Conservation (phyloP, 192 early-diverging fungal species). For the Gamsiella multidivaricata region DNA sequence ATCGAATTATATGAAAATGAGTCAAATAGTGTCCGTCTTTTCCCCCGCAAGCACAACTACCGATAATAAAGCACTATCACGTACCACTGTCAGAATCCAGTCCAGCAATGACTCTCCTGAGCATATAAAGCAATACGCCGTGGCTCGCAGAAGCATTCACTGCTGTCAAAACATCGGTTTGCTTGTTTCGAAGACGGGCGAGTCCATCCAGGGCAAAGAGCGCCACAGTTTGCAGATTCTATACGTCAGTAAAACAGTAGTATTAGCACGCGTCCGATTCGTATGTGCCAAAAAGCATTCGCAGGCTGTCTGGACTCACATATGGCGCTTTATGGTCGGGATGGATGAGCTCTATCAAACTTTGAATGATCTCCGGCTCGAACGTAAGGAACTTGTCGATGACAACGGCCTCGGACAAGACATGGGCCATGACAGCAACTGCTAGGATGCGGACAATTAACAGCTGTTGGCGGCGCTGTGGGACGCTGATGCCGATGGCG, state of each 20-base stretch:
- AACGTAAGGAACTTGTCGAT: conserved; percentile 84
- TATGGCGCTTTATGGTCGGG: conserved; percentile 70
- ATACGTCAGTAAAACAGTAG: background rate
- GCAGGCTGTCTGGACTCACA: conserved; percentile 49
- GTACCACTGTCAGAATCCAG: conserved; percentile 56
- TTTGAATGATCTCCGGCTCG: conserved; percentile 86
- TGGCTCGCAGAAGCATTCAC: conserved; percentile 94
- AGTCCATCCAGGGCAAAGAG: conserved; percentile 88
- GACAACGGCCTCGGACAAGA: conserved; percentile 70
- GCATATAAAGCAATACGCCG: conserved; percentile 85
- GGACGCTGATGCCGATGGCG: conserved; percentile 65
- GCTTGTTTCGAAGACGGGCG: conserved; percentile 78
- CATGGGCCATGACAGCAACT: conserved; percentile 77
- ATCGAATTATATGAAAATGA: background rate
- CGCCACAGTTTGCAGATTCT: conserved; percentile 83
- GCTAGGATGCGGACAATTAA: conserved; percentile 81
- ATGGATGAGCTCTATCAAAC: conserved; percentile 81
- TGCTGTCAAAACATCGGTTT: conserved; percentile 84
- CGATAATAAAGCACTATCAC: background rate
- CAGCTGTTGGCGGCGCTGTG: conserved; percentile 65
- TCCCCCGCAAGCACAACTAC: too few relatives aligned
- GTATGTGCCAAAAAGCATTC: background rate
- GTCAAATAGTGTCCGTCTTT: too few relatives aligned
- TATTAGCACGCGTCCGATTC: too few relatives aligned
- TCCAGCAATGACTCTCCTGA: conserved; percentile 76